phyloP scores from a whole-genome alignment of 257 asterid species.

The Capsicum baccatum region DNA sequence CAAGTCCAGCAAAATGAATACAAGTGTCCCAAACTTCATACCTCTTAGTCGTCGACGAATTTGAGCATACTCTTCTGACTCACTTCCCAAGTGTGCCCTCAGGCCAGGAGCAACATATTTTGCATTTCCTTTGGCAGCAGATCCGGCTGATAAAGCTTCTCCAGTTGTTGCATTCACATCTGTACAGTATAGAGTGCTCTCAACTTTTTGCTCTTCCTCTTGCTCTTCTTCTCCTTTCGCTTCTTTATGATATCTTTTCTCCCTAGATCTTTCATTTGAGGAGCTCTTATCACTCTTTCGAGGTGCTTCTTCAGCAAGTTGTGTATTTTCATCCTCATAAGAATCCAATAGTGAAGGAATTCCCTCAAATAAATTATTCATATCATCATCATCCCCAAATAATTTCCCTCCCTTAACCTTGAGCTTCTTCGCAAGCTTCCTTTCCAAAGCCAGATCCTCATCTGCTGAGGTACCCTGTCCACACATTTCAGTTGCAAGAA shows the following conservation, averaged over 20 bases:
- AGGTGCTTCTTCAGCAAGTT: conserved; percentile 30
- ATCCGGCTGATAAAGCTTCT: conserved; percentile 34
- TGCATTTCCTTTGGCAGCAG: conserved; percentile 35
- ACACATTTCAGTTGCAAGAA: conserved; percentile 44
- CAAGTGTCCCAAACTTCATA: conserved; percentile 32
- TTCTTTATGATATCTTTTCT: conserved; percentile 33
- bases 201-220: conserved; percentile 41
- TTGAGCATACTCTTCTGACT: conserved; percentile 73
- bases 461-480: conserved; percentile 42
- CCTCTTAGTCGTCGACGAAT: conserved; percentile 76
- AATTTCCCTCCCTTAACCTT: conserved; percentile 74
- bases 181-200: conserved; percentile 38
- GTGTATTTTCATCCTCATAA: conserved; percentile 31
- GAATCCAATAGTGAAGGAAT: conserved; percentile 50
- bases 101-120: conserved; percentile 78
- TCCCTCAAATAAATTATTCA: conserved; percentile 58
- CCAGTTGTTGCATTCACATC: conserved; percentile 35
- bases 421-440: conserved; percentile 82
- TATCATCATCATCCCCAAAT: conserved; percentile 60
- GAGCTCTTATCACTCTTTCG: conserved; percentile 29
- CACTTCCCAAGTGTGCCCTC: conserved; percentile 57
- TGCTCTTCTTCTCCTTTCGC: conserved; percentile 29
- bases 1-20: conserved; percentile 27
- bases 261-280: conserved; percentile 27
- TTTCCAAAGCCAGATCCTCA: conserved; percentile 61